Conservation (phyloP, 164 flowering plant genomes). For the Hamamelis virginiana region DNA sequence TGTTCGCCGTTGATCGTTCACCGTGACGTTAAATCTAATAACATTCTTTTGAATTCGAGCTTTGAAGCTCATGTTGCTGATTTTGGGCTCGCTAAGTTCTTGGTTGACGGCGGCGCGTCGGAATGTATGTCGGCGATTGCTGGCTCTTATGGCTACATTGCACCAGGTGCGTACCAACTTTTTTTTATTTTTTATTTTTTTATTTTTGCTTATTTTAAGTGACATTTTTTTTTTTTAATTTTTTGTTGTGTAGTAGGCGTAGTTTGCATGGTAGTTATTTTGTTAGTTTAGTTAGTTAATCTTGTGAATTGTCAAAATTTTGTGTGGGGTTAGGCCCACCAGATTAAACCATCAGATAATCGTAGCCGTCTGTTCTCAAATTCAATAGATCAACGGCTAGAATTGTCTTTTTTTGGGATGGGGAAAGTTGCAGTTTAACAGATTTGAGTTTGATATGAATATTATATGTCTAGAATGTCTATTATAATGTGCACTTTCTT, state of each 20-base stretch:
- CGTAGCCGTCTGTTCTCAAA: background rate
- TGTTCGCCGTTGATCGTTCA: conserved; percentile 70
- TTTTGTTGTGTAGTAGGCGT: background rate
- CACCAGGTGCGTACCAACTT: conserved; percentile 58
- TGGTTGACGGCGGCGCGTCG: conserved; percentile 59
- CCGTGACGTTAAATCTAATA: conserved; percentile 75
- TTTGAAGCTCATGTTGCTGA: conserved; percentile 87
- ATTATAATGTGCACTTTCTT: no score
- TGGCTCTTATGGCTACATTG: conserved; percentile 97
- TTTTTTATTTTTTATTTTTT: background rate
- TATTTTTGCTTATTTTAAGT: background rate
- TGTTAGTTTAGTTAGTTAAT: conserved; percentile 27
- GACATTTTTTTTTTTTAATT: background rate
- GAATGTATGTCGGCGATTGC: conserved; percentile 91
- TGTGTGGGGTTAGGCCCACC: no score
- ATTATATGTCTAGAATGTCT: no score
- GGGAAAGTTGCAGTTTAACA: no score
- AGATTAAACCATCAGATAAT: no score
- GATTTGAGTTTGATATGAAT: no score
- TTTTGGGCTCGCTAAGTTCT: conserved; percentile 86
- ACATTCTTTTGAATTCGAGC: conserved; percentile 63
- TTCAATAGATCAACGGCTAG: no score
- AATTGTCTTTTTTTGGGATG: no score
- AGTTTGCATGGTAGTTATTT: background rate
- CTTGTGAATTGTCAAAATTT: background rate